Percentiles rank a stretch among this genome's conserved stretches.
Evolutionary conservation across 352 stramenopile genomes (phyloP).

Genomic region (Phytopythium chamaehyphon): DNA sequence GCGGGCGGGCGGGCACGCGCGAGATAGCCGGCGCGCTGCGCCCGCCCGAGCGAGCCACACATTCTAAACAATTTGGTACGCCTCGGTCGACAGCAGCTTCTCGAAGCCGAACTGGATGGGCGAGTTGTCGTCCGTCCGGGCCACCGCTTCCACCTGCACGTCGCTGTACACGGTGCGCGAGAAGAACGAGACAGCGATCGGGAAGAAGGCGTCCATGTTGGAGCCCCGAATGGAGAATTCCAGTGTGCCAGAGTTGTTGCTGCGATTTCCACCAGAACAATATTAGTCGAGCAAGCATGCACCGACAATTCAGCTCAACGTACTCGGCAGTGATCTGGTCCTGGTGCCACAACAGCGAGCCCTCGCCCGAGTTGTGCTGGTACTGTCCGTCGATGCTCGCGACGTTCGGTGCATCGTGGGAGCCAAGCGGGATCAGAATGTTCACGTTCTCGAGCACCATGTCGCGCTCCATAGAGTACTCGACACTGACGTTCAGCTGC

Average conservation of each 20-base stretch:
- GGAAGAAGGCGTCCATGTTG: conserved; percentile 85
- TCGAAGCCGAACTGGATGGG: conserved; percentile 80
- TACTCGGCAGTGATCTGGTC: conserved; percentile 74
- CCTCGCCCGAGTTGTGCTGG: conserved; percentile 77
- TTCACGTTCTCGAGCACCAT: conserved; percentile 89
- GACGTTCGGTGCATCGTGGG: conserved; percentile 63
- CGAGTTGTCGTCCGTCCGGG: conserved; percentile 67
- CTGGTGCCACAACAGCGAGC: conserved; percentile 78
- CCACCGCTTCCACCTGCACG: conserved; percentile 71
- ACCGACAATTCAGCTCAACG: conserved; percentile 13
- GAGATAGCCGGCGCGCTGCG: background rate
- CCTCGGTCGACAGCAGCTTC: conserved; percentile 83
- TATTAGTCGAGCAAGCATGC: background rate
- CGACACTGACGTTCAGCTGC: conserved; percentile 82
- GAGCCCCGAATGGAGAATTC: conserved; percentile 80
- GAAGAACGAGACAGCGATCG: conserved; percentile 87
- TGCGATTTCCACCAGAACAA: conserved; percentile 10
- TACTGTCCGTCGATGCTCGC: conserved; percentile 82
- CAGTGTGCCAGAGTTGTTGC: conserved; percentile 77
- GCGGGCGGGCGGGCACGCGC: background rate
- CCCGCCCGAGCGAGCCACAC: conserved; percentile 1
- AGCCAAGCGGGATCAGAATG: conserved; percentile 75
- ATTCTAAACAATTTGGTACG: conserved; percentile 87
- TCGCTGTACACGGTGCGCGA: conserved; percentile 87
- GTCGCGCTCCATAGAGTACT: conserved; percentile 85